Evolutionary conservation across 2,329 filamentous ascomycete genomes (phyloP), one percentile per base, ranked within the genome.

Genomic region (Sporothrix brunneoviolacea): DNA sequence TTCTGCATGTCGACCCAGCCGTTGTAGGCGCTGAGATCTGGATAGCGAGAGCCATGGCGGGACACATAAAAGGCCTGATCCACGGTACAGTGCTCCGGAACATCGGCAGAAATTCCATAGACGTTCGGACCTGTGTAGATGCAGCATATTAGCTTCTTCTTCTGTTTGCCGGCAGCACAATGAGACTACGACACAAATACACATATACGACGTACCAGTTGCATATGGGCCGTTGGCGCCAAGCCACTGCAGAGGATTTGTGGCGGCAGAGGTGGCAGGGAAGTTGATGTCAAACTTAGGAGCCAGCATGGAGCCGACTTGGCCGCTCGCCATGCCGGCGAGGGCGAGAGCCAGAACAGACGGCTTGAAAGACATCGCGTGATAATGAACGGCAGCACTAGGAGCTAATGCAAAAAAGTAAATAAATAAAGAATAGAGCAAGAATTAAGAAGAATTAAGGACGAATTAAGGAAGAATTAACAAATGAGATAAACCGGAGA

Each of bases 41-140:
- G 81, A 58, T 77, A 86, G 37, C 81, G 71, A 37, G 78, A 82
- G 16, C 82, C 82, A 65, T 84, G 82, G 16, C 80, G 74, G 2
- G 73, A 70, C 30, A 80, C 66, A 54, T 81, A 83, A 5, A 77
- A 76, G 3, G 76, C 80, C 58, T 81, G 74, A 52, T 84, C 78
- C 4, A 85, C 74, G 9, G 65, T 67, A 60, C 82, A 85, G 38
- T 73, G 70, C 1, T 73, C 68, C 0, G 81, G 81, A 2, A 79
- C 68, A 4, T 74, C 68, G 27, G 73, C 65, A 0, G 75, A 74
- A 49, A 84, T 77, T 12, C 66, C 69, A 53, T 76, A 72, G 41
- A 82, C 71, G 57, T 83, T 74, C 10, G 77, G 76, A 1, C 77
- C 78, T 75, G 42, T 51, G 27, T 45, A 32, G n/a, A n/a, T n/a